Conservation (phyloP, 2,329 filamentous ascomycete genomes). For the Pseudovirgaria hyperparasitica region DNA sequence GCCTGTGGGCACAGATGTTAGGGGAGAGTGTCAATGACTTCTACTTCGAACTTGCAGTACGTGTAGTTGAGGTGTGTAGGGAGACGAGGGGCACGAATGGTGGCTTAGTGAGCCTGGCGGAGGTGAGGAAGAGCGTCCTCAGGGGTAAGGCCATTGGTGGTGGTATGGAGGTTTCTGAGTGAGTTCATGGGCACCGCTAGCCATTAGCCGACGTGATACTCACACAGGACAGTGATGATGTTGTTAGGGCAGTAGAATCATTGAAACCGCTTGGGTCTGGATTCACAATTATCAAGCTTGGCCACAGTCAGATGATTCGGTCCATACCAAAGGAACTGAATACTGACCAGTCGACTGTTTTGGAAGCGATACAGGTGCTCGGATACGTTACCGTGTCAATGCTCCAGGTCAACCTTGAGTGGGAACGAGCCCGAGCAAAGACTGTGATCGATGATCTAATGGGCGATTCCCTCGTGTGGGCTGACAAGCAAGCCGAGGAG, state of each 20-base stretch:
- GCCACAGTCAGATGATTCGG: slow-evolving; percentile 74
- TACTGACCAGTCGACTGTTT: slow-evolving; percentile 79
- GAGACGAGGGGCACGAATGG: slow-evolving; percentile 83
- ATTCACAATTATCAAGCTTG: slow-evolving; percentile 74
- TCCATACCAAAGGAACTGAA: slow-evolving; percentile 93
- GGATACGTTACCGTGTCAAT: slow-evolving; percentile 86
- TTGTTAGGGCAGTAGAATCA: slow-evolving; percentile 76
- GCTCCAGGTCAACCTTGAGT: slow-evolving; percentile 73
- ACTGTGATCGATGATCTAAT: slow-evolving; percentile 87
- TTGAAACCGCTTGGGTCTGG: slow-evolving; percentile 78
- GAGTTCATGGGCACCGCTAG: background rate
- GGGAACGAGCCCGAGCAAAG: slow-evolving; percentile 72
- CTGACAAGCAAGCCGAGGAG: slow-evolving; percentile 74
- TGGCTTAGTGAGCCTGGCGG: slow-evolving; percentile 72
- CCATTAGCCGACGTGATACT: background rate
- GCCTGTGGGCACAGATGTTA: slow-evolving; percentile 85
- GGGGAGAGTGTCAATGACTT: slow-evolving; percentile 93
- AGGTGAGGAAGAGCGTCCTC: slow-evolving; percentile 65
- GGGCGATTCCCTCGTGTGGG: slow-evolving; percentile 82
- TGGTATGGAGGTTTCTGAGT: slow-evolving; percentile 67
- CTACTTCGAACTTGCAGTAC: slow-evolving; percentile 94
- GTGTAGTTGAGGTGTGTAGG: slow-evolving; percentile 84
- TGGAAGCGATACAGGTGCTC: slow-evolving; percentile 81
- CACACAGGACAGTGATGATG: slow-evolving; percentile 53
- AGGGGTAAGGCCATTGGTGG: slow-evolving; percentile 62